Conservation (phyloP, 2,329 filamentous ascomycete genomes). For the Alternaria tenuissima region DNA sequence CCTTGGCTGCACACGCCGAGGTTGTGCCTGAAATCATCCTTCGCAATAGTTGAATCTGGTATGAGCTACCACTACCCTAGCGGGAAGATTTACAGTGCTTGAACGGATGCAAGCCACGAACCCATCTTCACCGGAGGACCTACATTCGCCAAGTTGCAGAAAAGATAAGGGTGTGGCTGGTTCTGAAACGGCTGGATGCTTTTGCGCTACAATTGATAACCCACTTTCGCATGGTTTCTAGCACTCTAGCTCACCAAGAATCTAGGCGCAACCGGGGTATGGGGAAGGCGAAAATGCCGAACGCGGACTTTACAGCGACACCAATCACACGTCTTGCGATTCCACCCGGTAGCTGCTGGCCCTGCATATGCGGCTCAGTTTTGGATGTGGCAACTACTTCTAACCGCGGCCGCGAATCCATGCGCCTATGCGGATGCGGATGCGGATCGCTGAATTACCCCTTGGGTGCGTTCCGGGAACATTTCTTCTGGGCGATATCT, state of each 20-base stretch:
- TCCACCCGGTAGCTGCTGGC: conserved; percentile 9
- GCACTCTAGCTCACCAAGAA: background rate
- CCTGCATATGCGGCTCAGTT: conserved; percentile 10
- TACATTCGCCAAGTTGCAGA: background rate
- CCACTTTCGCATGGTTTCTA: background rate
- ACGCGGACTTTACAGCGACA: background rate
- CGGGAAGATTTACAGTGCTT: background rate
- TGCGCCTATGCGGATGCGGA: conserved; percentile 2
- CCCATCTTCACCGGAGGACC: conserved; percentile 13
- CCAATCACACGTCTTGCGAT: conserved; percentile 10
- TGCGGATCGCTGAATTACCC: background rate
- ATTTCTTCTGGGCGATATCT: conserved; percentile 20
- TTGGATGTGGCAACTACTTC: conserved; percentile 4
- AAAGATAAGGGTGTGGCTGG: background rate
- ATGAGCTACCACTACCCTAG: background rate
- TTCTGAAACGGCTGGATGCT: background rate
- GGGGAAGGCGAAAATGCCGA: background rate
- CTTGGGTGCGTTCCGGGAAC: conserved; percentile 4
- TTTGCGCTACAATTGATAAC: background rate
- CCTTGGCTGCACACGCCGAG: background rate
- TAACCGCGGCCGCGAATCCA: conserved; percentile 16
- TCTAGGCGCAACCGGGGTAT: conserved; percentile 4
- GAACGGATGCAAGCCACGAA: conserved; percentile 6
- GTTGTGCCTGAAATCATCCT: conserved; percentile 4
- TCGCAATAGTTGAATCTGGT: background rate